Conservation (phyloP, 345 rosid genomes). For the Salix exigua region DNA sequence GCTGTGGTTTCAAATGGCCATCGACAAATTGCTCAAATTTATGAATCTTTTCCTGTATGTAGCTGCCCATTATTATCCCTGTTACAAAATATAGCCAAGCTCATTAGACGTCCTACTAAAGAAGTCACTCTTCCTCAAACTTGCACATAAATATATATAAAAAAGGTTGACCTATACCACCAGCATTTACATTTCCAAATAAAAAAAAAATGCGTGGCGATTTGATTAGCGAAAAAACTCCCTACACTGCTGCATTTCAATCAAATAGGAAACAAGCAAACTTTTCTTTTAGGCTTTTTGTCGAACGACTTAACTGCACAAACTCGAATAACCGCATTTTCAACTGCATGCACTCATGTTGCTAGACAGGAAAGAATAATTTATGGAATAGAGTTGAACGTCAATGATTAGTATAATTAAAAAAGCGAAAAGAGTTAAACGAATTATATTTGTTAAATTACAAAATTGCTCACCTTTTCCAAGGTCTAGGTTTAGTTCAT, state of each 20-base stretch:
- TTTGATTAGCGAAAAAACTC: not conserved
- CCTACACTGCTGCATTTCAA: not conserved
- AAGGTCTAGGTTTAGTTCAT: too few relatives aligned
- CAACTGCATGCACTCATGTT: not conserved
- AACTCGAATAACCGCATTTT: not conserved
- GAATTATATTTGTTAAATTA: not conserved
- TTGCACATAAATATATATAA: not conserved
- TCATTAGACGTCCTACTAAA: not conserved
- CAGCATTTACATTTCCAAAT: not conserved
- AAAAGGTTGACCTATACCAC: not conserved
- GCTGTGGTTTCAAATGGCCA: slow-evolving; percentile 74
- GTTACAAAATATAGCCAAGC: not conserved
- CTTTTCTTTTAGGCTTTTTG: not conserved
- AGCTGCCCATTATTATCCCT: slow-evolving; percentile 39
- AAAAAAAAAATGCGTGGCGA: not conserved
- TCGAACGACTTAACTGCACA: not conserved
- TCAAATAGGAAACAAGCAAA: not conserved
- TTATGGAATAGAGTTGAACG: not conserved
- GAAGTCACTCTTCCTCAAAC: not conserved
- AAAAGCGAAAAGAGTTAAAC: not conserved
- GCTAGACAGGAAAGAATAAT: not conserved
- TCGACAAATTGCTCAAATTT: slow-evolving; percentile 80
- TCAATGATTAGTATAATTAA: not conserved
- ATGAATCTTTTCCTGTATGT: slow-evolving; percentile 50
- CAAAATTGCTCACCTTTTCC: too few relatives aligned